phyloP scores from a whole-genome alignment of 1,139 yeast genomes.

The Candida freyschussii region DNA sequence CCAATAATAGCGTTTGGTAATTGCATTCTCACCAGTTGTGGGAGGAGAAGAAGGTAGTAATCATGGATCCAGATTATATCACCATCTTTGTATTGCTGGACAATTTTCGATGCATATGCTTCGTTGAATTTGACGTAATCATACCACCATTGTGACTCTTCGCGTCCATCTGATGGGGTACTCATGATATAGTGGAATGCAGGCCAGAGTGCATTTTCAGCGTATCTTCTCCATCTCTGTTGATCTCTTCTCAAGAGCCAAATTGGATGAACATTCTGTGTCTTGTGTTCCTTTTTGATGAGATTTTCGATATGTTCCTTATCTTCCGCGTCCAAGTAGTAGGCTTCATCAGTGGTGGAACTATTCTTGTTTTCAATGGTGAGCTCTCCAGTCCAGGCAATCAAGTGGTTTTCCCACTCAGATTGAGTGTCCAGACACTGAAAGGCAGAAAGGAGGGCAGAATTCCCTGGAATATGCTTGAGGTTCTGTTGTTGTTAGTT shows the following conservation, averaged over 20 bases:
- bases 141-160: conserved; percentile 80
- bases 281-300: conserved; percentile 40
- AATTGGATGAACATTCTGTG: conserved; percentile 68
- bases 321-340: conserved; percentile 54
- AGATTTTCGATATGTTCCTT: conserved; percentile 43
- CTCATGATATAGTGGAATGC: conserved; percentile 88
- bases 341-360: conserved; percentile 40
- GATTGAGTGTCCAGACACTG: conserved; percentile 59
- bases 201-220: conserved; percentile 92
- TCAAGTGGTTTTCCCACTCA: conserved; percentile 80
- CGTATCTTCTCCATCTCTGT: conserved; percentile 77
- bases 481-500: conserved; percentile 41
- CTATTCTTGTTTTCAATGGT: conserved; percentile 22
- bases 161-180: conserved; percentile 59
- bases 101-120: conserved; percentile 77
- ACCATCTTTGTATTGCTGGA: conserved; percentile 73
- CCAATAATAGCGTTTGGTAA: conserved; percentile 80
- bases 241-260: conserved; percentile 75
- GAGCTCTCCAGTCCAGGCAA: conserved; percentile 97
- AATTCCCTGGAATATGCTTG: conserved; percentile 71
- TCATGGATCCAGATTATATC: conserved; percentile 96
- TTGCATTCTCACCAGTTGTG: conserved; percentile 80
- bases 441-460: conserved; percentile 77
- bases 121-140: conserved; percentile 89
- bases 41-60: conserved; percentile 77